A percentile compares a stretch with the other conserved stretches of the same genome.
Evolutionary conservation across 495 filamentous ascomycete species (phyloP).

Genomic region (Trichoderma asperelloides): DNA sequence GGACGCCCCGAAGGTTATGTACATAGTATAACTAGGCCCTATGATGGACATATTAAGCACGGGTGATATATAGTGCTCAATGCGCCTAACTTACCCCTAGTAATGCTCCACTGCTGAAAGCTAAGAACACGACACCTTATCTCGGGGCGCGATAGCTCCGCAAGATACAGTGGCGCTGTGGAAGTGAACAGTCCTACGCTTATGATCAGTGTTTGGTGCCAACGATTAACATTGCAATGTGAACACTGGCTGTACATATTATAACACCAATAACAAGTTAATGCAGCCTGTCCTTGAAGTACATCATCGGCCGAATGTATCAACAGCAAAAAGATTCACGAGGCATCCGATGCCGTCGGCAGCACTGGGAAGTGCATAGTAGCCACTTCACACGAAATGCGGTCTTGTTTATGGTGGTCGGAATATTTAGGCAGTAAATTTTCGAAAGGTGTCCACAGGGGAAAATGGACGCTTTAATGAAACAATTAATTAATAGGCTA

Average conservation of each 20-base stretch:
- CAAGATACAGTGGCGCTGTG: not conserved
- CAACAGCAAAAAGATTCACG: not conserved
- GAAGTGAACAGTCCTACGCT: slow-evolving; percentile 8
- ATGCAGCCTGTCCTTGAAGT: slow-evolving; percentile 60
- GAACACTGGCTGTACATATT: slow-evolving; percentile 52
- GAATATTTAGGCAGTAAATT: no score
- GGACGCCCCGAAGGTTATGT: slow-evolving; percentile 6
- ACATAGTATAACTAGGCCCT: slow-evolving; percentile 4
- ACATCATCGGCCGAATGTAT: slow-evolving; percentile 24
- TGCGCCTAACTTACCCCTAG: not conserved
- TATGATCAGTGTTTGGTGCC: not conserved
- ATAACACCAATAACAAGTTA: slow-evolving; percentile 63
- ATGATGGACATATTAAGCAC: not conserved
- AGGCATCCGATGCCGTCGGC: slow-evolving; percentile 10
- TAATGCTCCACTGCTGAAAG: slow-evolving; percentile 9
- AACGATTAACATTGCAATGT: slow-evolving; percentile 53
- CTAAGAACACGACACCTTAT: not conserved
- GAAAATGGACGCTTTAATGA: no score
- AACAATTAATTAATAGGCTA: no score
- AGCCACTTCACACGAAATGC: no score
- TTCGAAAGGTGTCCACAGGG: no score
- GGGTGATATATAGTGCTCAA: not conserved
- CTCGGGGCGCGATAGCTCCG: not conserved
- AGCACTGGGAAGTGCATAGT: no score
- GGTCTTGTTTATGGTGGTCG: slow-evolving; percentile 21